phyloP scores from a whole-genome alignment of 192 early-diverging fungal genomes.

The Chytriomyces sp. region DNA sequence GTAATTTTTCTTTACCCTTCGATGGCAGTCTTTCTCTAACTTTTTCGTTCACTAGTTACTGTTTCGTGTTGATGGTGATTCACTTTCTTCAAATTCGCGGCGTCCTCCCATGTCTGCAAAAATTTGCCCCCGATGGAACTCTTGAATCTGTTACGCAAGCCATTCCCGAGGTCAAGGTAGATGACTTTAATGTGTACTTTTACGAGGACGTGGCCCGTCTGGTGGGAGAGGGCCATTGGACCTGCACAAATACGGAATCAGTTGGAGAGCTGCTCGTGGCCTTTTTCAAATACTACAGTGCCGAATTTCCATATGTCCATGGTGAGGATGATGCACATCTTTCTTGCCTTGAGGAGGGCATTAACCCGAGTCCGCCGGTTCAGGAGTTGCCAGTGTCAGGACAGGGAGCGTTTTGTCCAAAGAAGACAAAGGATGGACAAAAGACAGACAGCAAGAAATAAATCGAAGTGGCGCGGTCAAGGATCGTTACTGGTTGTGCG shows the following conservation, averaged over 20 bases:
- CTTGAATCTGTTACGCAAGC: background rate
- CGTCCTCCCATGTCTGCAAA: slow-evolving; percentile 41
- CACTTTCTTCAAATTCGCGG: slow-evolving; percentile 42
- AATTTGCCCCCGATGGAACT: slow-evolving; percentile 1
- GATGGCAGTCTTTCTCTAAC: background rate
- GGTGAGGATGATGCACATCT: background rate
- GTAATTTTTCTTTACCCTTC: slow-evolving; percentile 27
- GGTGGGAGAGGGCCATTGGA: slow-evolving; percentile 7
- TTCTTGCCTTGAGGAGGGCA: too few species aligned
- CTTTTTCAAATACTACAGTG: slow-evolving; percentile 40
- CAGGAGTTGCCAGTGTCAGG: slow-evolving; percentile 35
- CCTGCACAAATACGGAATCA: slow-evolving; percentile 24
- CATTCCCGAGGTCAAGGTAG: slow-evolving; percentile 4
- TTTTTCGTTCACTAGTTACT: slow-evolving; percentile 28
- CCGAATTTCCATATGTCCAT: slow-evolving; percentile 42
- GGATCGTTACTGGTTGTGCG: slow-evolving; percentile 41
- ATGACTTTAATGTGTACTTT: slow-evolving; percentile 38
- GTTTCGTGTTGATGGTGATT: slow-evolving; percentile 45
- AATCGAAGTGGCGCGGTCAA: slow-evolving; percentile 32
- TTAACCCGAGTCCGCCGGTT: too few species aligned
- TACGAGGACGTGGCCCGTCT: slow-evolving; percentile 27
- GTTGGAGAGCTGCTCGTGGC: slow-evolving; percentile 40
- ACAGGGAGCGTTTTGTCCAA: slow-evolving; percentile 33
- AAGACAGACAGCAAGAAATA: slow-evolving; percentile 39
- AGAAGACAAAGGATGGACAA: slow-evolving; percentile 43